Conservation (phyloP, 768 basidiomycete species). For the Glaciozyma antarctica region DNA sequence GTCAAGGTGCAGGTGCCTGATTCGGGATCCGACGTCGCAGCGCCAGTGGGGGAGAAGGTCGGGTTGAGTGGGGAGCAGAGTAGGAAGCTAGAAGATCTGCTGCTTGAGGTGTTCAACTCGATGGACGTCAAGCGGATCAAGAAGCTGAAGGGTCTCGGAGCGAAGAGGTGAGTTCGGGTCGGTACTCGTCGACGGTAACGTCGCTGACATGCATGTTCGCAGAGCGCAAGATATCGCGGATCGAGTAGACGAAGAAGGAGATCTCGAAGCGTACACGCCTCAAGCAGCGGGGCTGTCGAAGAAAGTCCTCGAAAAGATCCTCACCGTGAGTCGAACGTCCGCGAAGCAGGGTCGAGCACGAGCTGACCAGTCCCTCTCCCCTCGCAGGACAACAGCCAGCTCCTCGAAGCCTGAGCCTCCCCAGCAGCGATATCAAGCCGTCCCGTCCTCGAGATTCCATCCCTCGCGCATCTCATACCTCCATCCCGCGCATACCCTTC, state of each 20-base stretch:
- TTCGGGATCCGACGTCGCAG: neutral
- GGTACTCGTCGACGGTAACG: neutral
- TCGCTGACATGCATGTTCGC: neutral
- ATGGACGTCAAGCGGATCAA: neutral
- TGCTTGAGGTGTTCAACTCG: neutral
- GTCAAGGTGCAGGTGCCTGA: too few relatives aligned
- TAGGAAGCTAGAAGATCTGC: neutral
- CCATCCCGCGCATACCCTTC: too few relatives aligned
- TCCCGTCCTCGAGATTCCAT: too few relatives aligned
- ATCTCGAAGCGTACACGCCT: neutral
- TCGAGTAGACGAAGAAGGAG: neutral
- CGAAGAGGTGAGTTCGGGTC: neutral
- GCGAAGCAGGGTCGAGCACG: too few relatives aligned
- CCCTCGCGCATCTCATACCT: too few relatives aligned
- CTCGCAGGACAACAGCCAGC: too few relatives aligned
- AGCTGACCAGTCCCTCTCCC: too few relatives aligned
- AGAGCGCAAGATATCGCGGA: neutral
- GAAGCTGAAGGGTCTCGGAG: neutral
- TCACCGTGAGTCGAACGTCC: neutral
- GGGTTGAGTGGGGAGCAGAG: neutral
- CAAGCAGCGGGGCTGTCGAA: neutral
- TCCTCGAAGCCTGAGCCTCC: too few relatives aligned
- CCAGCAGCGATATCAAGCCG: too few relatives aligned
- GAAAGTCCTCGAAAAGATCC: neutral
- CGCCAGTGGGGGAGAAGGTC: neutral